Conservation (phyloP, 371 early-diverging fungal species). For the Mortierella sp. region DNA sequence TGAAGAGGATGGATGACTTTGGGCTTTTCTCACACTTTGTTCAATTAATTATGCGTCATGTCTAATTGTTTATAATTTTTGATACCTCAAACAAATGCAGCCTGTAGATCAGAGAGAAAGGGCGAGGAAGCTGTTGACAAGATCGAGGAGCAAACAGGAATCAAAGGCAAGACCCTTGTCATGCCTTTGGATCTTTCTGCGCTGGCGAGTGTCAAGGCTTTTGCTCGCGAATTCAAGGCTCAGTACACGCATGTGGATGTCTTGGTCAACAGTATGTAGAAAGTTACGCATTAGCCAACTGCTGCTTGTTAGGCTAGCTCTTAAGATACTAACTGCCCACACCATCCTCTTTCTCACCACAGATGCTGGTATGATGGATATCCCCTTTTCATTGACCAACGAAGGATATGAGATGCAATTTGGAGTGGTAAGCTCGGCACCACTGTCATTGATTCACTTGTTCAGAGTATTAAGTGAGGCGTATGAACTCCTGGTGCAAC, state of each 20-base stretch:
- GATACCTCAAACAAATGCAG: conserved; percentile 7
- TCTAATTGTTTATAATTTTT: conserved; percentile 1
- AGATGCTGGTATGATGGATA: conserved; percentile 61
- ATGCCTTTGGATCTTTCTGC: conserved; percentile 65
- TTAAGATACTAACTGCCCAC: not conserved
- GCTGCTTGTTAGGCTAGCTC: not conserved
- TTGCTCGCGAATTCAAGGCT: conserved; percentile 58
- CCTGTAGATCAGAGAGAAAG: conserved; percentile 33
- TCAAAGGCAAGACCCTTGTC: conserved; percentile 45
- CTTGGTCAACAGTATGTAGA: conserved; percentile 63
- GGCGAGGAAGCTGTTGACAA: conserved; percentile 55
- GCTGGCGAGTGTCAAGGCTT: conserved; percentile 59
- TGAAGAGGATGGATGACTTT: not conserved
- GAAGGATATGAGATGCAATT: conserved; percentile 55
- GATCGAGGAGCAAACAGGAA: conserved; percentile 59
- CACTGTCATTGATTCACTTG: no score
- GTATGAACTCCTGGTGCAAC: not conserved
- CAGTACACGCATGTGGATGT: conserved; percentile 57
- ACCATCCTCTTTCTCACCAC: not conserved
- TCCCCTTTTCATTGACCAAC: conserved; percentile 44
- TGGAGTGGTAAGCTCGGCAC: conserved; percentile 41
- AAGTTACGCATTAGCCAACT: not conserved
- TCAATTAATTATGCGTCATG: not conserved
- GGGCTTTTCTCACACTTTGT: not conserved
- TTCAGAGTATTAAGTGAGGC: not conserved